Conservation (phyloP, 495 filamentous ascomycete genomes). For the Aspergillus saccharolyticus region DNA sequence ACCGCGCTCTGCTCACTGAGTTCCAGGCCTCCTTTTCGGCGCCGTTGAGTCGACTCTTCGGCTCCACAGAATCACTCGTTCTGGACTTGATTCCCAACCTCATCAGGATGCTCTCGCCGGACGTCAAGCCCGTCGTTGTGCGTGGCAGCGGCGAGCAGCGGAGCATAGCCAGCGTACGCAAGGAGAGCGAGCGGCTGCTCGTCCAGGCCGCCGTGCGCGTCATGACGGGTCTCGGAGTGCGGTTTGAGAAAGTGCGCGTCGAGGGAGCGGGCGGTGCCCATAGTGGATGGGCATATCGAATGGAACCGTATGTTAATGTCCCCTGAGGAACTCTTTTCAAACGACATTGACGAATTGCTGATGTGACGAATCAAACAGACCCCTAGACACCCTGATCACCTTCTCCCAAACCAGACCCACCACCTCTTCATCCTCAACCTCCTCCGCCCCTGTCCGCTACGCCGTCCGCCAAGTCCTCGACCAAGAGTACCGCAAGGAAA, state of each 20-base stretch:
- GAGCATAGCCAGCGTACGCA: conserved; percentile 77
- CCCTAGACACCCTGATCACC: conserved; percentile 60
- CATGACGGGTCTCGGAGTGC: conserved; percentile 72
- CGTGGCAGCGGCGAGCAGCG: conserved; percentile 60
- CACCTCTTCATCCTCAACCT: conserved; percentile 37
- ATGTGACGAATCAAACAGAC: conserved; percentile 38
- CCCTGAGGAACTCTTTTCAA: too few relatives aligned
- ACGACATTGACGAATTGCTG: too few relatives aligned
- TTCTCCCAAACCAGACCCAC: conserved; percentile 39
- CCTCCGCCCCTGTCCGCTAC: conserved; percentile 73
- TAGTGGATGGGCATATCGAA: conserved; percentile 76
- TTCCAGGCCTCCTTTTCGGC: conserved; percentile 54
- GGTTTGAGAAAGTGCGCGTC: conserved; percentile 75
- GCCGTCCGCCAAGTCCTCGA: conserved; percentile 90
- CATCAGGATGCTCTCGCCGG: conserved; percentile 74
- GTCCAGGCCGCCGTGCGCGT: conserved; percentile 73
- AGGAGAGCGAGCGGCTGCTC: conserved; percentile 74
- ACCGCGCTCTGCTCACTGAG: conserved; percentile 49
- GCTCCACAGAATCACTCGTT: conserved; percentile 65
- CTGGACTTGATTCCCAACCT: conserved; percentile 82
- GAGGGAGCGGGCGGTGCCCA: conserved; percentile 55
- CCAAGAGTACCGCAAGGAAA: conserved; percentile 73
- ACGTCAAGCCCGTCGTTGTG: conserved; percentile 88
- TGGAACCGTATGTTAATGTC: conserved; percentile 89
- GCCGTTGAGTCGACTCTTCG: conserved; percentile 66